Conservation (phyloP, 352 stramenopile species). For the Globisporangium solare region DNA sequence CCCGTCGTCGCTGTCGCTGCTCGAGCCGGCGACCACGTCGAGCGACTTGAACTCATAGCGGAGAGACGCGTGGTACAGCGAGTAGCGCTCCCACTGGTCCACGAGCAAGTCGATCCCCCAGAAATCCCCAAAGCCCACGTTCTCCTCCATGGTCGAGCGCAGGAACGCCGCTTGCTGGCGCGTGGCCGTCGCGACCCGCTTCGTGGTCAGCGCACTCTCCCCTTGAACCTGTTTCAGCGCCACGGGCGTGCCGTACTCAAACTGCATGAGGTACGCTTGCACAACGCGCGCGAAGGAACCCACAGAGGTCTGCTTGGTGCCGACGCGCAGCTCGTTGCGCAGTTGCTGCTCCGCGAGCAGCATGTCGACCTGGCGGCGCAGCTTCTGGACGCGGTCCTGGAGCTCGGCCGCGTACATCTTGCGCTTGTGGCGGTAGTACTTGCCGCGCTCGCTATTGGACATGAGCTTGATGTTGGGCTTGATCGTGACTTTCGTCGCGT, state of each 20-base stretch:
- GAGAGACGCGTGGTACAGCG: slow-evolving; percentile 37
- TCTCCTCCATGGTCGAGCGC: slow-evolving; percentile 26
- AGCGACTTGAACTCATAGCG: slow-evolving; percentile 41
- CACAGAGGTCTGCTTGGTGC: slow-evolving; percentile 14
- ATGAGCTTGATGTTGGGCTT: slow-evolving; percentile 38
- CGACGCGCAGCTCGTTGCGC: slow-evolving; percentile 23
- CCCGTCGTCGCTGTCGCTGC: slow-evolving; percentile 4
- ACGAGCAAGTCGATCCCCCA: slow-evolving; percentile 32
- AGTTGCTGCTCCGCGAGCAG: slow-evolving; percentile 30
- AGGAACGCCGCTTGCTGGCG: slow-evolving; percentile 31
- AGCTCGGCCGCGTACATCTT: slow-evolving; percentile 44
- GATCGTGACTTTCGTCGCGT: slow-evolving; percentile 1
- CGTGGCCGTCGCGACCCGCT: slow-evolving; percentile 18
- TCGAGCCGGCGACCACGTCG: slow-evolving; percentile 14
- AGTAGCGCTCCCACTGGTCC: slow-evolving; percentile 55
- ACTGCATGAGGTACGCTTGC: slow-evolving; percentile 48
- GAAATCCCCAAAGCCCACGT: slow-evolving; percentile 43
- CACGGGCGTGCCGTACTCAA: slow-evolving; percentile 41
- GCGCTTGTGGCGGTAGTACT: slow-evolving; percentile 53
- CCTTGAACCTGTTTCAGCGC: not conserved
- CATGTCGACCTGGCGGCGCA: slow-evolving; percentile 43
- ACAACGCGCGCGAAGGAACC: slow-evolving; percentile 29
- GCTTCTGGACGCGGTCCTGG: slow-evolving; percentile 24
- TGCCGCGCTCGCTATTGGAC: slow-evolving; percentile 61
- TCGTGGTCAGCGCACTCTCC: slow-evolving; percentile 11